Base-by-base conservation (phyloP, 2,329 filamentous ascomycete species). In the Chaetomiaceae sp. region DNA sequence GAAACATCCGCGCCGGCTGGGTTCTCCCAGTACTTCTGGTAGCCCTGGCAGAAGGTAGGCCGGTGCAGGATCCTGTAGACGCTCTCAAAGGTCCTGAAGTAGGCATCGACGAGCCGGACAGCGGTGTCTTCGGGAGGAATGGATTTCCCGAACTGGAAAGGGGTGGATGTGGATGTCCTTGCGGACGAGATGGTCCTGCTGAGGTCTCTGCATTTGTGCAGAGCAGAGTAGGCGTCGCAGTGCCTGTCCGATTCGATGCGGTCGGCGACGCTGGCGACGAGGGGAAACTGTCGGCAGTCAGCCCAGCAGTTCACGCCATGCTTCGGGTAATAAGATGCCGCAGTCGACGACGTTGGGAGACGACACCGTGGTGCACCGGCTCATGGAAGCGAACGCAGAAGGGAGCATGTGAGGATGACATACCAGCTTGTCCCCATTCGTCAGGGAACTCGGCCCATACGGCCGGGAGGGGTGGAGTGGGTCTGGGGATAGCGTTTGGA, bases 61-160 rank as follows among this genome's bases (percentile, higher is more conserved):
- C 80, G 64, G 62, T 86, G 78, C 8, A 86, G 54, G 22, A 86
- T 72, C 3, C 83, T 75, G 56, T 80, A 74, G 15, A 79, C 75
- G 1, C 77, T 76, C 60, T 82, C 80, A 2, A 68, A 69, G 0
- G 75, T 76, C 2, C 70, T 64, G 3, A 81, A 66, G 54, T 82
- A 83, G 11, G 70, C 68, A 6, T 75, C 69, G 1, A 82, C 65
- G 1, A 83, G 70, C 12, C 68, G 61, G 49, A 80, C 76, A 1
- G 73, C 72, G 1, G 78, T 48, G 0, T 71, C 63, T 44, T 69
- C 74, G 0, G 72, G 60, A 0, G 83, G 81, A 0, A 86, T 68
- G 4, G 68, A 65, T 34, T 67, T 63, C 14, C 76, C 74, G 3
- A 75, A 63, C 14, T 71, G 67, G 20, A 61, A 42, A 75, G 68